Percentiles rank a stretch among this genome's conserved stretches.
phyloP scores from a whole-genome alignment of 495 filamentous ascomycete species.

The Daldinia concentrica region DNA sequence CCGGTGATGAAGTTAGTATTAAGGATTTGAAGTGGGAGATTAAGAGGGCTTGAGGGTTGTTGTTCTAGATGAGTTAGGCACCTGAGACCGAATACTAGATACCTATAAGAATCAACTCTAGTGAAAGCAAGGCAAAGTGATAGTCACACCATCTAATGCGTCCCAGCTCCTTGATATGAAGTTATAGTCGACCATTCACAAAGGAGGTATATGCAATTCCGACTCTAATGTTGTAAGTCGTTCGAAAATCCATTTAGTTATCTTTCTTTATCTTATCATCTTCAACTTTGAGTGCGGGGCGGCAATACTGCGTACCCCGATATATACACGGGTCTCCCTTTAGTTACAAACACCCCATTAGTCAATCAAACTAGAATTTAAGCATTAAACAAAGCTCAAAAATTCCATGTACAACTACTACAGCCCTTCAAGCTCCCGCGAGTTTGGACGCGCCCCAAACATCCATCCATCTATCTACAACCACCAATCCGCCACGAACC shows the following conservation, averaged over 20 bases:
- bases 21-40: conserved; percentile 93
- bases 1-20: conserved; percentile 70
- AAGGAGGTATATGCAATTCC: too few relatives aligned
- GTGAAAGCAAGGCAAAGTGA: not conserved
- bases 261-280: not conserved
- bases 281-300: not conserved
- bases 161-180: not conserved
- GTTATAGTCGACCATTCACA: not conserved
- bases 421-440: conserved; percentile 8
- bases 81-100: not conserved
- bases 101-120: not conserved
- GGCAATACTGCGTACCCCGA: conserved; percentile 12
- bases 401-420: conserved; percentile 15
- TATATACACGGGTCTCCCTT: not conserved
- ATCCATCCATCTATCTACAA: not conserved
- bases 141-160: not conserved
- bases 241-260: not conserved
- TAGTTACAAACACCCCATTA: not conserved
- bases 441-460: conserved; percentile 10
- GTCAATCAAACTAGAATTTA: conserved; percentile 21
- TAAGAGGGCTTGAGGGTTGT: conserved; percentile 61
- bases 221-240: not conserved
- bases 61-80: not conserved
- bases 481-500: conserved; percentile 15
- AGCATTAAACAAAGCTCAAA: conserved; percentile 28